Base-by-base conservation (phyloP, 2,329 filamentous ascomycete genomes). In the Samsoniella hepiali region DNA sequence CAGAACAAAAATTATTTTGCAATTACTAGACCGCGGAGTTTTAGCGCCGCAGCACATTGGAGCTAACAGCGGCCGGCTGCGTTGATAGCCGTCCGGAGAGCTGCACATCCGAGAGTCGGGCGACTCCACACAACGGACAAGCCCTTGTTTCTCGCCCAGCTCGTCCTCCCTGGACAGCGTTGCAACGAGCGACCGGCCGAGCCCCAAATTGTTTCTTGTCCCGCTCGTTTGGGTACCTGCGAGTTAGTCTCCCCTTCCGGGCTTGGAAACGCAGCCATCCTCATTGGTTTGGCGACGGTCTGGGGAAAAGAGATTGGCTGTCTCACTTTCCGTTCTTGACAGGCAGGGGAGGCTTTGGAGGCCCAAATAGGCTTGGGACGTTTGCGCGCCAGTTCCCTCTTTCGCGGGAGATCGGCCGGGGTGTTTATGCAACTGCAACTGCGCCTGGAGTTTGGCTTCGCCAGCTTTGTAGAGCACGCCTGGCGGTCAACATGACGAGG, bases 51-150 rank as follows among this genome's bases (percentile, higher is more conserved):
- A 17, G 15, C 36, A 10, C 51, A 5, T 40, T 31, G 32, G 32
- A 42, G 29, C 58, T 53, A 61, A 42, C 31, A 47, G 38, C 13
- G 22, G 15, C 58, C 50, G 58, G 58, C 40, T 47, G 31, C 40
- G n/a, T n/a, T 55, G 50, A 11, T 29, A 62, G 58, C 58, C 58
- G 58, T 55, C n/a, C 58, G 58, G 50, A 62, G 50, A 55, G 49
- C 38, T 47, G 31, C n/a, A 13, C 49, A 55, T 62, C 58, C 58
- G 58, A 62, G 40, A 31, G 32, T 27, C 27, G 9, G 11, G 29
- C 31, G 8, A 55, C 49, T 55, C 47, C 49, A 54, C 47, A 7
- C 0, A 55, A 40, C 31, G 29, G 22, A 27, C n/a, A 47, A 47
- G 44, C 17, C 8, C 5, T 22, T 22, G 4, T n/a, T 47, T n/a